A percentile compares a stretch with the other conserved stretches of the same genome.
Evolutionary conservation across 2,329 filamentous ascomycete species (phyloP).

Genomic region (Pestalotiopsis sp.): DNA sequence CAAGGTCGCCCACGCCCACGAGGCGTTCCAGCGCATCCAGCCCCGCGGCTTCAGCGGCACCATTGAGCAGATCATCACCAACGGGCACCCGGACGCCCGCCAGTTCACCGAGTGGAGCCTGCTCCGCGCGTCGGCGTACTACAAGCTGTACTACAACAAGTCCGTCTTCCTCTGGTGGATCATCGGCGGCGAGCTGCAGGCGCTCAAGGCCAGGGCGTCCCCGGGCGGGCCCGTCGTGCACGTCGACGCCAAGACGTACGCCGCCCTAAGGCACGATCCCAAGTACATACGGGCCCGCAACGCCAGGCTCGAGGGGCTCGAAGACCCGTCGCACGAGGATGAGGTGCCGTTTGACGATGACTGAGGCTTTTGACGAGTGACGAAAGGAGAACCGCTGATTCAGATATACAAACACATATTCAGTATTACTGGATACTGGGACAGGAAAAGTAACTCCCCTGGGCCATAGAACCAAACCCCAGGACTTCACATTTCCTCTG

Average conservation of each 20-base stretch:
- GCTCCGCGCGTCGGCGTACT: conserved; percentile 53
- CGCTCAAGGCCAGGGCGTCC: conserved; percentile 44
- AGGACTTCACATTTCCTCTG: too few relatives aligned
- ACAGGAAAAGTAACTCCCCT: too few relatives aligned
- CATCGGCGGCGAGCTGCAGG: conserved; percentile 50
- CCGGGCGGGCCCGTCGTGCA: conserved; percentile 28
- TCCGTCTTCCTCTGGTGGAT: conserved; percentile 48
- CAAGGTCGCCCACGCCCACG: not conserved
- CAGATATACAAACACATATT: not conserved
- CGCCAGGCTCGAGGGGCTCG: not conserved
- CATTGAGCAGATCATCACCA: conserved; percentile 32
- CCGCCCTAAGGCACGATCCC: conserved; percentile 25
- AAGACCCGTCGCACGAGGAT: not conserved
- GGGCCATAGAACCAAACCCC: too few relatives aligned
- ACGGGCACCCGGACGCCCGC: conserved; percentile 23
- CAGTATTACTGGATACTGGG: not conserved
- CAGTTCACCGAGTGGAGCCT: conserved; percentile 47
- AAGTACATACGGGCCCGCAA: conserved; percentile 25
- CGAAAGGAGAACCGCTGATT: conserved; percentile 1
- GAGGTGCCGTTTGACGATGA: not conserved
- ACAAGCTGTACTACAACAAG: conserved; percentile 38
- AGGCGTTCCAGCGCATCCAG: conserved; percentile 27
- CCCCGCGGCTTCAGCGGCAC: conserved; percentile 25
- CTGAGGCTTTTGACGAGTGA: not conserved
- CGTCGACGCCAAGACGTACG: conserved; percentile 37